phyloP scores from a whole-genome alignment of 208 protist genomes.

The Trypanosomatidae sp. region DNA sequence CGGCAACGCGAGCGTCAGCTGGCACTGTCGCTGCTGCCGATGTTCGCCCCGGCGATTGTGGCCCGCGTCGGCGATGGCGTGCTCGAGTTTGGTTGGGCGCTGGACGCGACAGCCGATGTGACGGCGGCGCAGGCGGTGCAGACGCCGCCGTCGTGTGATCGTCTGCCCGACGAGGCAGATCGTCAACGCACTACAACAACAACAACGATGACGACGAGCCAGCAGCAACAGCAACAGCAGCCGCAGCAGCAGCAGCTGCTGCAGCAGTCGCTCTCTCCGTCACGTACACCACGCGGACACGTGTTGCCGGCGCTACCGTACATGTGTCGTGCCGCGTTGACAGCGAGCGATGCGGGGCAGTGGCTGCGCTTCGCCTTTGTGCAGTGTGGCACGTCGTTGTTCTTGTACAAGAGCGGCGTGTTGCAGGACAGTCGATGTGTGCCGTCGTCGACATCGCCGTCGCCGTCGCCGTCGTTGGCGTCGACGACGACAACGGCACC shows the following conservation, averaged over 20 bases:
- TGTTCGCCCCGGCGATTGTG: conserved; percentile 13
- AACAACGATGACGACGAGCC: too few species aligned
- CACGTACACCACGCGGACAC: too few species aligned
- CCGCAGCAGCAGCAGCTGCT: too few species aligned
- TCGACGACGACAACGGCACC: too few species aligned
- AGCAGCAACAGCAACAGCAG: too few species aligned
- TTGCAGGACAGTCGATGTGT: too few species aligned
- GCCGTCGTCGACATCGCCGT: too few species aligned
- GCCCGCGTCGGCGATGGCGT: conserved; percentile 22
- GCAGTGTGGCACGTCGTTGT: conserved; percentile 31
- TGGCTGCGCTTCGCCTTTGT: conserved; percentile 73
- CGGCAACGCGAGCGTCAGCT: too few species aligned
- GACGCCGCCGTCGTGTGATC: conserved; percentile 2
- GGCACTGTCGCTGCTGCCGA: too few species aligned
- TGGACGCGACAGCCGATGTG: conserved; percentile 7
- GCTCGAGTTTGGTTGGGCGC: conserved; percentile 50
- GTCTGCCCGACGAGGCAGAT: too few species aligned
- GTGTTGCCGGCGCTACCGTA: not conserved
- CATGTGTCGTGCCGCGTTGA: conserved; percentile 18
- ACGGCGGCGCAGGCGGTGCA: conserved; percentile 1
- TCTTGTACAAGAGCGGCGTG: conserved; percentile 46
- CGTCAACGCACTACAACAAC: not conserved
- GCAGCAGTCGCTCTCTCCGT: too few species aligned
- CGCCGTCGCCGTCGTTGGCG: too few species aligned
- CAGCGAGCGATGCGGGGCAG: conserved; percentile 10